Conservation (phyloP, 345 rosid species). For the Gossypium herbaceum region DNA sequence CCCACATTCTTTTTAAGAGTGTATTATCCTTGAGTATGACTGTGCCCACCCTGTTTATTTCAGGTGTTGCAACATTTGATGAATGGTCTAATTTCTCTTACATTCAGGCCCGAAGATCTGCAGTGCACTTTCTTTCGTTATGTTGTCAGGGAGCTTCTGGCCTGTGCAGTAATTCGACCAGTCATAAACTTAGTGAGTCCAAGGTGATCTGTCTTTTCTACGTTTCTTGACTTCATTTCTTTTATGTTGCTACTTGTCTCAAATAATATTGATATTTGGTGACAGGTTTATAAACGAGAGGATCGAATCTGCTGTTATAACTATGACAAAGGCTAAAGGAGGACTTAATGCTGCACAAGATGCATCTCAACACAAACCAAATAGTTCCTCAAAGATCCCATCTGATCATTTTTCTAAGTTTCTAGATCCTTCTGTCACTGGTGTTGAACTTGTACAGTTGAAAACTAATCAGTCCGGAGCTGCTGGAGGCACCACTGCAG, state of each 20-base stretch:
- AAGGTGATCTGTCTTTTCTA: slow-evolving; percentile 42
- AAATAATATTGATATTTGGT: slow-evolving; percentile 17
- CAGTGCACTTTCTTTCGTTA: slow-evolving; percentile 76
- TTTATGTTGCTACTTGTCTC: slow-evolving; percentile 18
- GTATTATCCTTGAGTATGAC: slow-evolving; percentile 16
- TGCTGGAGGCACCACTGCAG: slow-evolving; percentile 29
- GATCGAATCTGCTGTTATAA: slow-evolving; percentile 66
- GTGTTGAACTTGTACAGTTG: slow-evolving; percentile 89
- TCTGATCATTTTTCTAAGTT: slow-evolving; percentile 65
- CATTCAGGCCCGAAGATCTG: slow-evolving; percentile 85
- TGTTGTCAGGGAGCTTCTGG: slow-evolving; percentile 84
- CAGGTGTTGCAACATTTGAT: slow-evolving; percentile 92
- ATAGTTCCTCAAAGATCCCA: slow-evolving; percentile 53
- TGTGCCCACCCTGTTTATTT: not conserved
- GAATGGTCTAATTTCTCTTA: slow-evolving; percentile 74
- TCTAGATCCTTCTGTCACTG: slow-evolving; percentile 78
- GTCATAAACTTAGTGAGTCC: slow-evolving; percentile 87
- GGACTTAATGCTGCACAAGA: slow-evolving; percentile 42
- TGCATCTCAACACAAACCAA: slow-evolving; percentile 48
- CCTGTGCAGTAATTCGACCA: slow-evolving; percentile 92
- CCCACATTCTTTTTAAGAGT: not conserved
- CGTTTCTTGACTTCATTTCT: slow-evolving; percentile 3
- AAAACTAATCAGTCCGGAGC: slow-evolving; percentile 50
- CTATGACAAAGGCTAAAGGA: slow-evolving; percentile 53
- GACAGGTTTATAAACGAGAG: slow-evolving; percentile 89